phyloP scores from a whole-genome alignment of 352 stramenopile genomes.

The Thraustochytrium striatum region DNA sequence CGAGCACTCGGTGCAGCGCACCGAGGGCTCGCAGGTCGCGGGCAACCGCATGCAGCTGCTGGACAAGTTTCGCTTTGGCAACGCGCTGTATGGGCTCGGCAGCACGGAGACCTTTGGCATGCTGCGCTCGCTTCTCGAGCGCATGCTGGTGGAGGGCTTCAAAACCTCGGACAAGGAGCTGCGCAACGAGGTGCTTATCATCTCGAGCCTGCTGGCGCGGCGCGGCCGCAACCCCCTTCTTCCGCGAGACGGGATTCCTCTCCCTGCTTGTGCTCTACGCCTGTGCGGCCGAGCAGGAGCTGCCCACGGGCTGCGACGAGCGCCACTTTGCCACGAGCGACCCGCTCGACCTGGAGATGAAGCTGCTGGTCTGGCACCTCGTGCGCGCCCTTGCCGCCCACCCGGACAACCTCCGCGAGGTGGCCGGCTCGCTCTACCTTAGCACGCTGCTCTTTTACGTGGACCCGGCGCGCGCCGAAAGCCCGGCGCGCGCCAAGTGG shows the following conservation, averaged over 20 bases:
- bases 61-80: slow-evolving; percentile 51
- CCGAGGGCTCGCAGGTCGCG: slow-evolving; percentile 37
- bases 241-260: slow-evolving; percentile 53
- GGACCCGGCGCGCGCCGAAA: slow-evolving; percentile 43
- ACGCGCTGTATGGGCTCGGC: slow-evolving; percentile 50
- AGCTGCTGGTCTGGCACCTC: slow-evolving; percentile 57
- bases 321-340: slow-evolving; percentile 56
- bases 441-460: slow-evolving; percentile 58
- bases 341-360: slow-evolving; percentile 56
- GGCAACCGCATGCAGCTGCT: slow-evolving; percentile 52
- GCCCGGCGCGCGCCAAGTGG: neutral
- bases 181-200: slow-evolving; percentile 58
- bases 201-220: slow-evolving; percentile 52
- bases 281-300: slow-evolving; percentile 52
- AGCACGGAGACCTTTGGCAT: slow-evolving; percentile 39
- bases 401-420: slow-evolving; percentile 39
- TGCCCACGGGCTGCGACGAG: slow-evolving; percentile 50
- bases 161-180: slow-evolving; percentile 56
- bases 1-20: slow-evolving; percentile 51
- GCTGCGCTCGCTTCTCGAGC: slow-evolving; percentile 50
- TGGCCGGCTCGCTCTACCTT: slow-evolving; percentile 53
- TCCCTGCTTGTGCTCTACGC: slow-evolving; percentile 55
- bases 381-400: slow-evolving; percentile 51
- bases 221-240: slow-evolving; percentile 50
- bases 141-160: slow-evolving; percentile 54